phyloP scores from a whole-genome alignment of 148 eudicot species.

The Oxyria digyna region DNA sequence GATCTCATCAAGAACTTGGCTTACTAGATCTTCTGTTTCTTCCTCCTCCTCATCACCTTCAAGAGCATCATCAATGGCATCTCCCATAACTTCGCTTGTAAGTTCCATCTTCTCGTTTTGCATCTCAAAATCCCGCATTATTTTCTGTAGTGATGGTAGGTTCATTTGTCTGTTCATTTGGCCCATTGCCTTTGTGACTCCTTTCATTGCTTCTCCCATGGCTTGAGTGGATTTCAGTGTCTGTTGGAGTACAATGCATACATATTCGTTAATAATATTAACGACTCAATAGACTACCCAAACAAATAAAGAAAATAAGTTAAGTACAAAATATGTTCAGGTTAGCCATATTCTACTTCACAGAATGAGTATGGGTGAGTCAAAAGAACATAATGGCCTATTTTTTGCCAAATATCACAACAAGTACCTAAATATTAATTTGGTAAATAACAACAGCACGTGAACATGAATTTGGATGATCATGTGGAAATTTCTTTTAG shows the following conservation, averaged over 20 bases:
- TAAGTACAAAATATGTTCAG: too few species aligned
- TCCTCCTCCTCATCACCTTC: constrained; percentile 98
- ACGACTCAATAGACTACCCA: background rate
- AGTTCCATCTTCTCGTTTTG: constrained; percentile 98
- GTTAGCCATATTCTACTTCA: background rate
- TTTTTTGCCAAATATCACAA: background rate
- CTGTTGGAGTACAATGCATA: constrained; percentile 20
- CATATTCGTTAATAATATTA: background rate
- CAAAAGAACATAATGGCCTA: background rate
- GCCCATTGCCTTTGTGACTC: constrained; percentile 98
- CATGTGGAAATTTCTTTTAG: background rate
- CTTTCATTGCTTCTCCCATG: constrained; percentile 99
- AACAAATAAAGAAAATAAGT: too few species aligned
- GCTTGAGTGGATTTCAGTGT: constrained; percentile 98
- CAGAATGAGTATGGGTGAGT: background rate
- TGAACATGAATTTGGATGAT: background rate
- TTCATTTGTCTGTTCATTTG: constrained; percentile 98
- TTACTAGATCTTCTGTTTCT: constrained; percentile 91
- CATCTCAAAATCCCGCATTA: constrained; percentile 96
- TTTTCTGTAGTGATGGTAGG: constrained; percentile 82
- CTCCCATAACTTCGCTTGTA: constrained; percentile 87
- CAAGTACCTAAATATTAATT: background rate
- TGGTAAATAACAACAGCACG: background rate
- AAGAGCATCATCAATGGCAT: constrained; percentile 96
- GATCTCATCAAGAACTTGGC: constrained; percentile 93